phyloP scores from a whole-genome alignment of 75 land plant species.

The Selaginella moellendorffii region DNA sequence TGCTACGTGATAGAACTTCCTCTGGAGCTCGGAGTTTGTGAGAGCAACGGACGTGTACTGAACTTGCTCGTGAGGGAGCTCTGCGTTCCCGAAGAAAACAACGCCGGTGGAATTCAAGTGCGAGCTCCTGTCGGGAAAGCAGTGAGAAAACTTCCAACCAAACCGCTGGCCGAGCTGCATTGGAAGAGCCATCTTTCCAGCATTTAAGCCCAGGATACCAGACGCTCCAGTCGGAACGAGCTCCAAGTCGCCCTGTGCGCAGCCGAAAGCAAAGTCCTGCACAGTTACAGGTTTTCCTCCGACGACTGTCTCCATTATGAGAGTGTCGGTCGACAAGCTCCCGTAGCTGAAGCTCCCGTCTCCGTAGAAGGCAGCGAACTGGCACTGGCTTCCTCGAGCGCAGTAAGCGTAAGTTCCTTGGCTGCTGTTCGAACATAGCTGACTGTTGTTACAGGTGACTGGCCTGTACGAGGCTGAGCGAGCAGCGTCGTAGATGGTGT shows the following conservation, averaged over 20 bases:
- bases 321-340: not conserved
- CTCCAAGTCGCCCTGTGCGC: not conserved
- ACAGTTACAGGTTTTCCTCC: too few species aligned
- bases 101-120: not conserved
- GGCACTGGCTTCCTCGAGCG: not conserved
- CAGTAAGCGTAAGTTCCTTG: not conserved
- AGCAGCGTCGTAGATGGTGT: not conserved
- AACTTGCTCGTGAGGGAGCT: not conserved
- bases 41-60: not conserved
- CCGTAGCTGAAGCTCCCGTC: conserved; percentile 2
- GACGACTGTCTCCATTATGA: not conserved
- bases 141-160: not conserved
- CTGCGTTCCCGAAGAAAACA: not conserved
- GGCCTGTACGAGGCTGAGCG: too few species aligned
- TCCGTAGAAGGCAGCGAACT: not conserved
- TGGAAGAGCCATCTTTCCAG: not conserved
- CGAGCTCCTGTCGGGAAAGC: not conserved
- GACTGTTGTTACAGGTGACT: not conserved
- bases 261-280: not conserved
- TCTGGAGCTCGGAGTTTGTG: not conserved
- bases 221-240: not conserved
- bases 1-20: not conserved
- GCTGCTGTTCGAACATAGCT: too few species aligned
- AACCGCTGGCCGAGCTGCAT: not conserved
- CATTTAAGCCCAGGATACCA: not conserved